phyloP scores from a whole-genome alignment of 257 asterid species.

The Vinca minor region DNA sequence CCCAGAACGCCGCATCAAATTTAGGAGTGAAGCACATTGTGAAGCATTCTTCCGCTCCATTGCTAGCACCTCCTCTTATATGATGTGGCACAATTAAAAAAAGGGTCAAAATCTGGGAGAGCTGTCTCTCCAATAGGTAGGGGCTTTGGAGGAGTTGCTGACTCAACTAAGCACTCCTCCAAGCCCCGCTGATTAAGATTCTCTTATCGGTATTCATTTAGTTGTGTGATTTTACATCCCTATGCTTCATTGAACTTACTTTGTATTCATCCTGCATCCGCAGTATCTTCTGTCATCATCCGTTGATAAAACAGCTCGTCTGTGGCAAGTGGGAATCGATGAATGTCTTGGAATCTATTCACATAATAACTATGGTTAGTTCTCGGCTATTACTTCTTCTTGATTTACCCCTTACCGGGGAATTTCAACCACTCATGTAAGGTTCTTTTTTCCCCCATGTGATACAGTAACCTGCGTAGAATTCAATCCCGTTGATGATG shows the following conservation, averaged over 20 bases:
- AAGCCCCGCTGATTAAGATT: too few relatives aligned
- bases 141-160: too few relatives aligned
- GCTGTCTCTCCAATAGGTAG: too few relatives aligned
- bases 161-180: too few relatives aligned
- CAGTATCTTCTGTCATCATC: slow-evolving; percentile 84
- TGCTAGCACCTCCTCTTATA: too few relatives aligned
- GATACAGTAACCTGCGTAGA: slow-evolving; percentile 78
- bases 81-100: too few relatives aligned
- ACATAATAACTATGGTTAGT: slow-evolving; percentile 75
- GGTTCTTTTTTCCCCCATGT: slow-evolving; percentile 6
- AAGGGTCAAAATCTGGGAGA: too few relatives aligned
- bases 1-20: too few relatives aligned
- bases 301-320: slow-evolving; percentile 76
- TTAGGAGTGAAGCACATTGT: too few relatives aligned
- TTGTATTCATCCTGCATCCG: slow-evolving; percentile 16
- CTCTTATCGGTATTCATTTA: slow-evolving; percentile 3
- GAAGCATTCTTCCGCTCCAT: too few relatives aligned
- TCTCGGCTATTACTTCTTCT: not conserved
- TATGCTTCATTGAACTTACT: slow-evolving; percentile 6
- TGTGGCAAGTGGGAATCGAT: slow-evolving; percentile 78
- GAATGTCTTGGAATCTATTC: slow-evolving; percentile 57
- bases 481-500: slow-evolving; percentile 72
- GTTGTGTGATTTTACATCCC: too few relatives aligned
- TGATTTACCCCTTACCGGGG: not conserved
- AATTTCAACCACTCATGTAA: not conserved